Evolutionary conservation across 345 rosid genomes (phyloP), one percentile per base, ranked within the genome.

Genomic region (Sonneratia alba): DNA sequence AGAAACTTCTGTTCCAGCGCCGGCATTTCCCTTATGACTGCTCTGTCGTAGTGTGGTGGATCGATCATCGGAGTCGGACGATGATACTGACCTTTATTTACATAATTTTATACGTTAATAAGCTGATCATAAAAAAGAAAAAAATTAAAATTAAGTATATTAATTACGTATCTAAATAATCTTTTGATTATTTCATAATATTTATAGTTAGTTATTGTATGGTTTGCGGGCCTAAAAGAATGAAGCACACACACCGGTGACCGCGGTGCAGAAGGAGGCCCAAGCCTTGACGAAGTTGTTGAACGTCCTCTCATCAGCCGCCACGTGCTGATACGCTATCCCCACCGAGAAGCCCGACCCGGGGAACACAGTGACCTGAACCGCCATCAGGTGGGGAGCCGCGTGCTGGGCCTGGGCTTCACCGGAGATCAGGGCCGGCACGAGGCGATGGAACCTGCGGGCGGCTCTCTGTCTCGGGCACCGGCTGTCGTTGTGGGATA

Each of bases 291-390:
- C 40, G 75, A 84, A 84, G 66, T 76, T 70, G 73, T 79, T 66
- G 73, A 86, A 79, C 18, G 83, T 77, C 24, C 80, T 77, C 53
- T 77, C 81, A 57, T 86, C 87, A 10, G 86, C 87, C 0, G 61
- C 87, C 71, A 79, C 86, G 42, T 81, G 86, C 66, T 72, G 80
- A 59, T 74, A 85, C 11, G 85, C 73, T 42, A 86, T 3, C 16
- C 90, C 90, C 9, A 86, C 38, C 70, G 76, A 79, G 62, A 86
- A 12, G 32, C 86, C 87, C 37, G 55, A 42, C 15, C 71, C 45
- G 0, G 87, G 67, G 27, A 86, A 86, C 53, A 79, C 40, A 0
- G 90, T 84, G 57, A 82, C 36, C 75, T 79, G 78, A 3, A 84
- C 24, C 24, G 86, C 81, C 38, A 86, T 68, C 68, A 82, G 24